Percentiles rank a stretch among this genome's conserved stretches.
Conservation (phyloP, 2,329 filamentous ascomycete species). For the Alternaria novae-zelandiae region DNA sequence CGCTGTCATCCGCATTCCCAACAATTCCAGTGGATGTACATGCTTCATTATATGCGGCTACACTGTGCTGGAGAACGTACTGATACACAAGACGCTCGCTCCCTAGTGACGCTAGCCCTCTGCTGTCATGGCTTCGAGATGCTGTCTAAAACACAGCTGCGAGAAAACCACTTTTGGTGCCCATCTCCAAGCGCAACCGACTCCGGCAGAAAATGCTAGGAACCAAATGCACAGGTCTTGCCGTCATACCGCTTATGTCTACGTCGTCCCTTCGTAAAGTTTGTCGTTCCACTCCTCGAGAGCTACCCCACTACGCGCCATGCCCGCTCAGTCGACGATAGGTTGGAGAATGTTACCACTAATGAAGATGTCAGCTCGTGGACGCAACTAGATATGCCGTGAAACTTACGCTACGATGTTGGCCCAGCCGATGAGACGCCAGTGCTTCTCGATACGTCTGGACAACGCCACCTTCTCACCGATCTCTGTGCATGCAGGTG, state of each 20-base stretch:
- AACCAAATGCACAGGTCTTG: slow-evolving; percentile 34
- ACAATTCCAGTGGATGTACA: slow-evolving; percentile 21
- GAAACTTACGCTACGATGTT: slow-evolving; percentile 52
- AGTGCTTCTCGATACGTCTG: slow-evolving; percentile 98
- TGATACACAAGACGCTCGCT: slow-evolving; percentile 20
- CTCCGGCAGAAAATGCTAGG: slow-evolving; percentile 42
- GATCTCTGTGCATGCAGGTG: slow-evolving; percentile 93
- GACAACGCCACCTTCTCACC: slow-evolving; percentile 97
- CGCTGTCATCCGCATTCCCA: slow-evolving; percentile 20
- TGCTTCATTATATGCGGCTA: slow-evolving; percentile 33
- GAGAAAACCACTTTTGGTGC: slow-evolving; percentile 27
- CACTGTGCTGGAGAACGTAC: slow-evolving; percentile 22
- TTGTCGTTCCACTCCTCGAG: slow-evolving; percentile 10
- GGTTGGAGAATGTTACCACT: slow-evolving; percentile 50
- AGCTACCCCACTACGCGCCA: slow-evolving; percentile 2
- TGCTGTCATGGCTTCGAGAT: slow-evolving; percentile 19
- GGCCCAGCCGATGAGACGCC: slow-evolving; percentile 63
- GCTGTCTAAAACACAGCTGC: slow-evolving; percentile 23
- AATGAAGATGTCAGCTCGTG: slow-evolving; percentile 23
- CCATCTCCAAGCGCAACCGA: slow-evolving; percentile 36
- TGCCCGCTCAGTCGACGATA: slow-evolving; percentile 32
- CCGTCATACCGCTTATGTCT: slow-evolving; percentile 19
- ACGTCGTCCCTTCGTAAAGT: slow-evolving; percentile 24
- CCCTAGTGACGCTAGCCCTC: slow-evolving; percentile 19
- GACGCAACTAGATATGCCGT: neutral